Base-by-base conservation (phyloP, 345 rosid genomes). In the Schrenkiella parvula region DNA sequence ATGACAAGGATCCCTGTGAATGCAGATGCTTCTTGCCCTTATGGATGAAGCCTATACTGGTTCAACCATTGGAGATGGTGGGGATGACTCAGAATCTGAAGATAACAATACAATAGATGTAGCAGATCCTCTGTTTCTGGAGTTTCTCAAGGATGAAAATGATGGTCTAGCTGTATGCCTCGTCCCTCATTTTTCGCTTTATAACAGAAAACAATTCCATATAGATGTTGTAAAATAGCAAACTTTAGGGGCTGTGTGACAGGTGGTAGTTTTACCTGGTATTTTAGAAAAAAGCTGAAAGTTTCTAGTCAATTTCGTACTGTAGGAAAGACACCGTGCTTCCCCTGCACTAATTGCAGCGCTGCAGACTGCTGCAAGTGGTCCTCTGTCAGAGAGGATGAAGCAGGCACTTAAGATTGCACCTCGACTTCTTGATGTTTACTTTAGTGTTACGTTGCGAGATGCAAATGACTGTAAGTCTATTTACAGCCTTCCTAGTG, bases 41-140 rank as follows among this genome's bases (percentile, higher is more conserved):
- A 95, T 95, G 99, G 97, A 95, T 84, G 99, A 95, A 80, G 99
- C 99, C 26, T 95, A 95, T 76, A 91, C 96, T 46, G 99, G 99
- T 81, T 95, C 97, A 56, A 89, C 93, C 71, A 88, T 95, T 10
- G 96, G 85, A 29, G 90, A 88, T 80, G 95, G 93, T 62, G 95
- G 92, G 64, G 96, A 78, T 62, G 93, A 88, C 84, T 91, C 91
- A 64, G 96, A 88, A 84, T 91, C 97, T 47, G 99, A 91, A 82
- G 99, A 91, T 62, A 83, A 78, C 84, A 88, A 76, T 66, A 67
- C 85, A 8, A 87, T 91, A 58, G 97, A 89, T 79, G 89, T 71
- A 29, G 96, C 95, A 61, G 92, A 95, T 80, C 88, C 96, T 76
- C 66, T 88, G 73, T 95, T 95, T 81, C 89, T 89, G n/a, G 99